Percentiles rank a stretch among this genome's conserved stretches.
phyloP scores from a whole-genome alignment of 805 yeast genomes.

The Candida oleophila region DNA sequence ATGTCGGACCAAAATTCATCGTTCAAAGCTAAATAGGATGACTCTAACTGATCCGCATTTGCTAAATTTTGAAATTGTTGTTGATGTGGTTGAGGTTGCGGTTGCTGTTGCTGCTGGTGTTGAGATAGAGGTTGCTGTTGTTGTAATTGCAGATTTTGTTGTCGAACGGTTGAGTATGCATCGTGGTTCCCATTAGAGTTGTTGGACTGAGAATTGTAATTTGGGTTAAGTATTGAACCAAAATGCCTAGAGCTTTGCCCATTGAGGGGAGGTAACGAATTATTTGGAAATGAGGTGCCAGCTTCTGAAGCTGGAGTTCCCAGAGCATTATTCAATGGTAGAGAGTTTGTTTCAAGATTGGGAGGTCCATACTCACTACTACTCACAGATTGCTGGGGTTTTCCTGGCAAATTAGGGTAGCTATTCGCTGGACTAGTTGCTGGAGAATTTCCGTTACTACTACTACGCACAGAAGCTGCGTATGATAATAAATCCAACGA shows the following conservation, averaged over 20 bases:
- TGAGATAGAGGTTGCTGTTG: neutral
- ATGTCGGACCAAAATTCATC: conserved; percentile 73
- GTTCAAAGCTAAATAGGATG: conserved; percentile 53
- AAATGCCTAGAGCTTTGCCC: neutral
- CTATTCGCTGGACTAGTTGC: neutral
- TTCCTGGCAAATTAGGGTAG: neutral
- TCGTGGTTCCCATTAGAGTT: neutral
- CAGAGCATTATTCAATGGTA: neutral
- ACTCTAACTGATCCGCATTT: conserved; percentile 39
- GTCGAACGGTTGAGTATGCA: neutral
- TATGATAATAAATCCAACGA: conserved; percentile 40
- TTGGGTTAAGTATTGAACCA: neutral
- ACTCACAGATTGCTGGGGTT: neutral
- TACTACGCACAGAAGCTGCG: conserved; percentile 38
- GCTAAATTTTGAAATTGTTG: conserved; percentile 12
- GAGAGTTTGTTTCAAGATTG: neutral
- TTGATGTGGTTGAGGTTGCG: neutral
- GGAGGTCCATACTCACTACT: neutral
- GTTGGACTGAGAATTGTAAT: neutral
- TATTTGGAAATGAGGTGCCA: neutral
- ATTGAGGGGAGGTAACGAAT: neutral
- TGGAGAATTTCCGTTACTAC: neutral
- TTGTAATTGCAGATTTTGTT: neutral
- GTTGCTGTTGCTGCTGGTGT: neutral
- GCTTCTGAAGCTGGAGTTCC: neutral